Conservation (phyloP, 306 rosid species). For the Pterocarpus macrocarpus region DNA sequence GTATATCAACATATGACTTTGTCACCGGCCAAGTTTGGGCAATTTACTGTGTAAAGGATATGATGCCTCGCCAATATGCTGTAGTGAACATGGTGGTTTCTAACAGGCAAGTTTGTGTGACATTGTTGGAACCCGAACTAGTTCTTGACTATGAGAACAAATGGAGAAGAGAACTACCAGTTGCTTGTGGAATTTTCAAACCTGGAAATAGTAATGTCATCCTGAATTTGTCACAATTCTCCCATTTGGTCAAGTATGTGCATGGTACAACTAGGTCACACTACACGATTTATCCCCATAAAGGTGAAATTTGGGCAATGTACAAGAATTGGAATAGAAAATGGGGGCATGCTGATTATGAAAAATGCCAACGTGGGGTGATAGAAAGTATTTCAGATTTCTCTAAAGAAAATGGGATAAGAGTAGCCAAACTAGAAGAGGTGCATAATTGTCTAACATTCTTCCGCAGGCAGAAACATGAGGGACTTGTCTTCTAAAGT, state of each 20-base stretch:
- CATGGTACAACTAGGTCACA: constrained; percentile 1
- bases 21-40: constrained; percentile 41
- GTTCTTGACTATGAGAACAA: neutral
- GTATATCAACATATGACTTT: constrained; percentile 23
- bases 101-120: constrained; percentile 7
- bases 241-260: constrained; percentile 33
- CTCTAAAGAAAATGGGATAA: constrained; percentile 6
- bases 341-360: constrained; percentile 20
- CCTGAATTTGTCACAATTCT: constrained; percentile 21
- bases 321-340: constrained; percentile 40
- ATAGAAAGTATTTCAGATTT: constrained; percentile 36
- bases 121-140: constrained; percentile 23
- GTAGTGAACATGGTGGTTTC: constrained; percentile 11
- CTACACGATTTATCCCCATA: constrained; percentile 36
- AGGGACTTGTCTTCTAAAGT: neutral
- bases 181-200: constrained; percentile 38
- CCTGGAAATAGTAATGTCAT: neutral
- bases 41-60: constrained; percentile 20
- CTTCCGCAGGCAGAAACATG: constrained; percentile 8
- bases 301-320: constrained; percentile 44
- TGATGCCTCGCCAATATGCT: constrained; percentile 26
- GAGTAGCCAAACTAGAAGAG: constrained; percentile 38
- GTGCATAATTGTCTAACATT: constrained; percentile 30
- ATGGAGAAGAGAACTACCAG: constrained; percentile 6
- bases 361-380: constrained; percentile 15